Conservation (phyloP, 306 rosid species). For the Gleditsia sinensis region DNA sequence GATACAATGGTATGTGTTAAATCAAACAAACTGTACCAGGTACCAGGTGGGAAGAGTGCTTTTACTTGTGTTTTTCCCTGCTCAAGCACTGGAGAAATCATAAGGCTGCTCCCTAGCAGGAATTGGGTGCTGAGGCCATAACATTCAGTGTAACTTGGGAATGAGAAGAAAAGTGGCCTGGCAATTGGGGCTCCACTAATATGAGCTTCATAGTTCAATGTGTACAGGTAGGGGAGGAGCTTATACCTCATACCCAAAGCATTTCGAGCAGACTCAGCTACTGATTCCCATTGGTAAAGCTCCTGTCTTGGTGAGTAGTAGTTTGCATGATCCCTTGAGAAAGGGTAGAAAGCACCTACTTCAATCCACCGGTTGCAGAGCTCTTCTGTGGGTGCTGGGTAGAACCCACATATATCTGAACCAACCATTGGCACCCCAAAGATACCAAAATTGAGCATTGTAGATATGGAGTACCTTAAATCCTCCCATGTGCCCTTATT, state of each 20-base stretch:
- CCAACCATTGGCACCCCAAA: conserved; percentile 99
- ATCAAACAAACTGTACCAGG: conserved; percentile 88
- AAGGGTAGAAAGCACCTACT: conserved; percentile 95
- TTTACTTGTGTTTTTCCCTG: conserved; percentile 69
- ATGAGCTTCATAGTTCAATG: conserved; percentile 91
- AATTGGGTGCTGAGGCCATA: conserved; percentile 87
- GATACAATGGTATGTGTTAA: conserved; percentile 59
- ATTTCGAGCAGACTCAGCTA: conserved; percentile 83
- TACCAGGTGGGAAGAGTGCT: conserved; percentile 90
- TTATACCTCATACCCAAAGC: conserved; percentile 87
- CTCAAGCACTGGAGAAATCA: conserved; percentile 89
- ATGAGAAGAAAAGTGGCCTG: conserved; percentile 92
- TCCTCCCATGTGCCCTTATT: conserved; percentile 88
- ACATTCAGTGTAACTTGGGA: conserved; percentile 64
- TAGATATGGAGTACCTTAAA: conserved; percentile 81
- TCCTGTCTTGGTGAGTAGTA: conserved; percentile 92
- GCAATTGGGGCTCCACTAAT: conserved; percentile 88
- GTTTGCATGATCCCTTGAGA: conserved; percentile 95
- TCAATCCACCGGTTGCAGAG: conserved; percentile 98
- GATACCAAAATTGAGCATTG: conserved; percentile 90
- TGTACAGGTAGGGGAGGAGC: conserved; percentile 89
- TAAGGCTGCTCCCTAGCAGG: conserved; percentile 76
- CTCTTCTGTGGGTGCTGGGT: conserved; percentile 90
- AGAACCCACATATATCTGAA: conserved; percentile 93
- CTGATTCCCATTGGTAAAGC: conserved; percentile 95